These are phyloP conservation scores for Schoenoplectus tabernaemontani DNA, from an alignment of 202 grass and related monocot genomes.

Conservation along the genomic window DNA sequence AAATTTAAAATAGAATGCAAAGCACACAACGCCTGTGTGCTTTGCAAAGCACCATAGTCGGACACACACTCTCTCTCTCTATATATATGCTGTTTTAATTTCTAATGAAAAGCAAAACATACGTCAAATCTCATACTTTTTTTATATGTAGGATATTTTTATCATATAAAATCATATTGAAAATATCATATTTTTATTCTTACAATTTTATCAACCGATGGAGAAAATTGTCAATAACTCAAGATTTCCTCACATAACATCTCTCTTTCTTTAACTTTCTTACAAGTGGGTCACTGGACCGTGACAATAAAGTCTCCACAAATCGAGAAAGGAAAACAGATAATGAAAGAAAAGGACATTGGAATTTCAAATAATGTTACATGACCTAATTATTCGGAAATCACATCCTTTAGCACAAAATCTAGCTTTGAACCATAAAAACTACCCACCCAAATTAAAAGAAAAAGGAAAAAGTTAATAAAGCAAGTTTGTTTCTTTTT, in stretches of 20 bases:
- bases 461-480: too few relatives aligned
- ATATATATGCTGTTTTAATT: too few relatives aligned
- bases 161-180: background rate
- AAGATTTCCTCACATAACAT: background rate
- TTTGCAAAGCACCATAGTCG: too few relatives aligned
- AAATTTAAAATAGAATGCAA: too few relatives aligned
- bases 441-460: too few relatives aligned
- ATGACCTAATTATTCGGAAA: background rate
- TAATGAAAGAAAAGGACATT: constrained; percentile 1
- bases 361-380: background rate
- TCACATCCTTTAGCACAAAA: background rate
- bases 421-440: background rate
- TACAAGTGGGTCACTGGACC: background rate
- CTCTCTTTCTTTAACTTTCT: background rate
- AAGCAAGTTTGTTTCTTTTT: too few relatives aligned
- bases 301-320: constrained; percentile 3
- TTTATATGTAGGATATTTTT: background rate
- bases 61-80: too few relatives aligned
- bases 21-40: too few relatives aligned
- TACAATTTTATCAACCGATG: background rate
- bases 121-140: background rate
- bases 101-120: background rate
- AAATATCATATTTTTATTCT: background rate
- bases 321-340: background rate
- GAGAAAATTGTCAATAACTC: background rate